Conservation (phyloP, 768 basidiomycete genomes). For the Trametopsis cervina region DNA sequence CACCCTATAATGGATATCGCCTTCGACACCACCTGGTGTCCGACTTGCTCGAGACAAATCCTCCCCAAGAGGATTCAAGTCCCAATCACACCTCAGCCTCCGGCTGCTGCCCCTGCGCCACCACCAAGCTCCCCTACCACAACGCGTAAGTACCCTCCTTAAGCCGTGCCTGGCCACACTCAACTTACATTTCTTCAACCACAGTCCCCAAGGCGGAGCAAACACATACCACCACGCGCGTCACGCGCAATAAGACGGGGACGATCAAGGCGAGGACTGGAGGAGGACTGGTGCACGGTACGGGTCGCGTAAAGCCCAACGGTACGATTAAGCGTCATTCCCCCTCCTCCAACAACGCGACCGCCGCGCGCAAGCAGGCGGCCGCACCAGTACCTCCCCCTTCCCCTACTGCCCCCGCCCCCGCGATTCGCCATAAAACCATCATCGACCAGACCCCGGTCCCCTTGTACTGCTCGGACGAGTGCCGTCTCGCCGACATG, state of each 20-base stretch:
- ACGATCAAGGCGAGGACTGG: constrained; percentile 29
- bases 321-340: constrained; percentile 40
- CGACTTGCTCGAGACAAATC: constrained; percentile 71
- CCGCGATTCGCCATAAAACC: constrained; percentile 46
- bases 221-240: constrained; percentile 19
- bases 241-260: constrained; percentile 28
- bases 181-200: constrained; percentile 5
- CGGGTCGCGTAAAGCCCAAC: constrained; percentile 54
- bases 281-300: constrained; percentile 59
- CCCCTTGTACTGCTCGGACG: constrained; percentile 79
- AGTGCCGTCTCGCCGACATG: constrained; percentile 60
- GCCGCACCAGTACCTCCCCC: constrained; percentile 18
- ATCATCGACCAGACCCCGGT: constrained; percentile 78
- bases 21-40: constrained; percentile 74
- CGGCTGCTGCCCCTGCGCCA: constrained; percentile 13
- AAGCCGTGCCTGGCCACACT: too few species aligned
- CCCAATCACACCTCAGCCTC: constrained; percentile 27
- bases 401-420: constrained; percentile 21
- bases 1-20: constrained; percentile 21
- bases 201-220: constrained; percentile 23
- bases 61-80: constrained; percentile 68
- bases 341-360: constrained; percentile 16
- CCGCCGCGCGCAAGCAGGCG: constrained; percentile 15
- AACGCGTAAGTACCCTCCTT: constrained; percentile 28
- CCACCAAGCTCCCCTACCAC: neutral